Percentiles rank a stretch among this genome's conserved stretches.
These are phyloP conservation scores for Coniochaeta ligniaria DNA, from an alignment of 2,329 filamentous ascomycete genomes.

Conservation along the genomic window DNA sequence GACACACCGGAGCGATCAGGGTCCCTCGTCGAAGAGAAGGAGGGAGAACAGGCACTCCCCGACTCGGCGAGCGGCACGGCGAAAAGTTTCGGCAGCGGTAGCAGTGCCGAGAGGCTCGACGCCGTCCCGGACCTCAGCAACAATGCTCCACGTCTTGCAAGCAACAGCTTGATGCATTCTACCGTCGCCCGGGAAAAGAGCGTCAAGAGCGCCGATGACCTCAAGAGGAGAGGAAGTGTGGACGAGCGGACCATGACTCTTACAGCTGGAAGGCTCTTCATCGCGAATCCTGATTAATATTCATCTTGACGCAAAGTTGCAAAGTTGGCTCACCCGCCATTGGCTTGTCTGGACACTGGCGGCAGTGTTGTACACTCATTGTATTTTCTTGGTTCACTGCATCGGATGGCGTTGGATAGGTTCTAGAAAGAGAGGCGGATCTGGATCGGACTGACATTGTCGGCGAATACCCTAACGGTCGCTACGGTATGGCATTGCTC, in stretches of 20 bases:
- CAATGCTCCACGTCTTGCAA: constrained; percentile 41
- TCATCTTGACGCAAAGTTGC: background rate
- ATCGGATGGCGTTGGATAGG: background rate
- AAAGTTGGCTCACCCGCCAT: background rate
- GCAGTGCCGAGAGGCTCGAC: constrained; percentile 55
- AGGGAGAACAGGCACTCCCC: constrained; percentile 24
- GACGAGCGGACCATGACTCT: constrained; percentile 77
- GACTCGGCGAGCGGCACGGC: constrained; percentile 40
- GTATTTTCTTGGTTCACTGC: background rate
- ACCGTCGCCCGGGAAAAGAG: constrained; percentile 57
- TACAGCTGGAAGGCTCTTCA: constrained; percentile 66
- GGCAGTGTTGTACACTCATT: background rate
- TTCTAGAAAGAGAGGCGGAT: background rate
- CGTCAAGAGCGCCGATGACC: constrained; percentile 61
- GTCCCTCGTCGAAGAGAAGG: constrained; percentile 40
- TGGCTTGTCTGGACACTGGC: background rate
- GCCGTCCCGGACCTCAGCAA: constrained; percentile 46
- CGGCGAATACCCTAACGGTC: background rate
- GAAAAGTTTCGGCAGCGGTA: constrained; percentile 45
- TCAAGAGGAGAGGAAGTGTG: constrained; percentile 71
- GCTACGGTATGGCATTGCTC: background rate
- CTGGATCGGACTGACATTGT: background rate
- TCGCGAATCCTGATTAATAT: constrained; percentile 71
- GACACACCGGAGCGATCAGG: constrained; percentile 49
- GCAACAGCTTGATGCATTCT: constrained; percentile 51